These are phyloP conservation scores for Capsicum pubescens DNA, from an alignment of 257 asterid species.

Conservation along the genomic window DNA sequence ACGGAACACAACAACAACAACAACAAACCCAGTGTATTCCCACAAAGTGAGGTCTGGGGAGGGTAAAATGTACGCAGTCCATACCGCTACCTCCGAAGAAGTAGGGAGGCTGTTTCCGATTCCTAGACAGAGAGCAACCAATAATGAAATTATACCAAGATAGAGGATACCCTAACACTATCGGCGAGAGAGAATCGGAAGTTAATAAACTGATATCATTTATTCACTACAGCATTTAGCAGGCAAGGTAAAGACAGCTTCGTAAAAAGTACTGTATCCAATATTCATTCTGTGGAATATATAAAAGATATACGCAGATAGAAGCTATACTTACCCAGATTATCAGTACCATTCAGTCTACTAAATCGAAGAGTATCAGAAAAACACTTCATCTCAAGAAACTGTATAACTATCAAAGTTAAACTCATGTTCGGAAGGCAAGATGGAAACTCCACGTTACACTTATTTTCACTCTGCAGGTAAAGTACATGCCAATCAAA, in stretches of 20 bases:
- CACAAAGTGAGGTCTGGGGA: no score
- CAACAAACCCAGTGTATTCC: no score
- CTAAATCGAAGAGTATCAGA: background rate
- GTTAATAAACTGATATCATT: background rate
- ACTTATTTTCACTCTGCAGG: slow-evolving; percentile 22
- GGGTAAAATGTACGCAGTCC: no score
- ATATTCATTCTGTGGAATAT: background rate
- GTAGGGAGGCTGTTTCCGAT: no score
- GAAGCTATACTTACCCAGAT: background rate
- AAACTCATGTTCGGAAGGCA: background rate
- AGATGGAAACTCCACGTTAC: background rate
- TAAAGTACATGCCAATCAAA: background rate
- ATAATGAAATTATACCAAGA: no score
- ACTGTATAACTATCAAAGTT: background rate
- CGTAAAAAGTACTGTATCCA: background rate
- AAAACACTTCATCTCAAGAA: background rate
- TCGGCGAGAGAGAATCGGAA: no score
- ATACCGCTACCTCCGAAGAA: no score
- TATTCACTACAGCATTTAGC: background rate
- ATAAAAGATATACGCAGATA: no score
- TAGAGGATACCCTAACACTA: no score
- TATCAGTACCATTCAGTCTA: background rate
- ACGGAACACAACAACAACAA: no score
- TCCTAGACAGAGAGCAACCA: no score
- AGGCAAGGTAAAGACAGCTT: background rate